These are phyloP conservation scores for Naganishia vaughanmartiniae DNA, from an alignment of 768 basidiomycete species.

Conservation along the genomic window DNA sequence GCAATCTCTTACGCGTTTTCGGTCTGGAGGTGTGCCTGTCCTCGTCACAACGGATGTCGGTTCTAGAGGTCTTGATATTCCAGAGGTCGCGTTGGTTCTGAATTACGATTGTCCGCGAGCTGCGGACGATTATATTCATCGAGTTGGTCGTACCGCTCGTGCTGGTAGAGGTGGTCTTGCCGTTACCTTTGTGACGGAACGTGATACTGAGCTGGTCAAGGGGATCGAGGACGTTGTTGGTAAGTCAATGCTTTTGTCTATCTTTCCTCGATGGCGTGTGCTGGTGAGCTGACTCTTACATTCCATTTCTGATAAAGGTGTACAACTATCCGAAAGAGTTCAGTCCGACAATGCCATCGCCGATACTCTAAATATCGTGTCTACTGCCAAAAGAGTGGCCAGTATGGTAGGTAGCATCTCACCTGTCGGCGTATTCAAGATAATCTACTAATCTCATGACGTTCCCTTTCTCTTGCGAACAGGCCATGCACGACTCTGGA, in stretches of 20 bases:
- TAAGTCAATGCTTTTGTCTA: conserved; percentile 53
- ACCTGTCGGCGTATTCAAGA: neutral
- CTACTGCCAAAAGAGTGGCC: conserved; percentile 85
- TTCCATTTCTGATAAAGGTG: conserved; percentile 57
- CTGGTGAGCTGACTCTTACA: neutral
- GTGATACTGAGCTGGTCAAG: conserved; percentile 78
- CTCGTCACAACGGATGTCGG: conserved; percentile 94
- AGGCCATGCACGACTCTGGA: conserved; percentile 71
- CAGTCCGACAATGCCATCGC: conserved; percentile 78
- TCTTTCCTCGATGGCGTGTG: neutral
- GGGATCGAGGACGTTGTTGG: conserved; percentile 82
- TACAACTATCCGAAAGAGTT: conserved; percentile 68
- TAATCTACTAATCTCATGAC: neutral
- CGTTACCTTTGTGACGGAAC: conserved; percentile 90
- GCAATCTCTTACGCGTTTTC: conserved; percentile 77
- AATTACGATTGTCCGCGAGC: conserved; percentile 90
- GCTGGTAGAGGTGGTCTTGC: conserved; percentile 85
- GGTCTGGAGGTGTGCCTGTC: conserved; percentile 80
- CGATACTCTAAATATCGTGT: conserved; percentile 81
- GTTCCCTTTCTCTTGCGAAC: neutral
- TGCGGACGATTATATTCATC: conserved; percentile 90
- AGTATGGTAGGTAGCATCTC: conserved; percentile 68
- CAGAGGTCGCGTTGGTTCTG: conserved; percentile 90
- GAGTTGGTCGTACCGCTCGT: conserved; percentile 89
- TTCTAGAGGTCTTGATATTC: conserved; percentile 90